These are phyloP conservation scores for Phoma sp. DNA, from an alignment of 2,329 filamentous ascomycete species.

Conservation along the genomic window DNA sequence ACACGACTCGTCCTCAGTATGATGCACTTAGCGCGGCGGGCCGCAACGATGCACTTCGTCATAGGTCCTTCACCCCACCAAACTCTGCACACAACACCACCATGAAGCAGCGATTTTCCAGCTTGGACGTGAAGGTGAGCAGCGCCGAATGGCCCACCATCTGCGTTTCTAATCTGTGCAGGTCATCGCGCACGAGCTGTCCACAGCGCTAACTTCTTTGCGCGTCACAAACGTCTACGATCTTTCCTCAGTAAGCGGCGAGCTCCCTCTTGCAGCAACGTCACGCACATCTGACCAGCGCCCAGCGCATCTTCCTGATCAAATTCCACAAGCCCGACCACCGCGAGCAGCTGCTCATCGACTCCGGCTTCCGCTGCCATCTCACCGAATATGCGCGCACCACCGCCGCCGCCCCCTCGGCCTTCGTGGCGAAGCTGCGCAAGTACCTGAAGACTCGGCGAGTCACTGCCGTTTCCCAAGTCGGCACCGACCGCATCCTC, in stretches of 20 bases:
- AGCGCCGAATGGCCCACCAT: background rate
- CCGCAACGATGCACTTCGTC: constrained; percentile 31
- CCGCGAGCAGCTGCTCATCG: constrained; percentile 88
- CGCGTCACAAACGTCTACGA: constrained; percentile 95
- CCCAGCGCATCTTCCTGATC: constrained; percentile 83
- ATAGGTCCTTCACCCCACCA: constrained; percentile 40
- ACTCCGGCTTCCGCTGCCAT: constrained; percentile 95
- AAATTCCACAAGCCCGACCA: constrained; percentile 91
- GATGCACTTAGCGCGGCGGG: background rate
- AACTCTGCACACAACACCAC: constrained; percentile 43
- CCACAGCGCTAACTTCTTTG: constrained; percentile 73
- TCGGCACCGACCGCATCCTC: constrained; percentile 92
- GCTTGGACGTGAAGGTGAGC: constrained; percentile 73
- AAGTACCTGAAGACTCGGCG: constrained; percentile 88
- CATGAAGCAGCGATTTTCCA: constrained; percentile 83
- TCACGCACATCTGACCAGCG: constrained; percentile 11
- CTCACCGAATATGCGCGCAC: constrained; percentile 88
- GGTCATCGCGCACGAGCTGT: constrained; percentile 95
- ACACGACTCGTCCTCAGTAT: too few relatives aligned
- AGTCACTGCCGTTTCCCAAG: constrained; percentile 79
- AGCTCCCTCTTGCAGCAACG: background rate
- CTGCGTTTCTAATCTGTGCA: constrained; percentile 48
- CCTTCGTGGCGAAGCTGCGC: constrained; percentile 82
- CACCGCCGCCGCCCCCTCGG: constrained; percentile 81
- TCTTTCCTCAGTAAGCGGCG: constrained; percentile 71